Evolutionary conservation across 257 asterid genomes (phyloP).

Genomic region (Solanum pimpinellifolium): DNA sequence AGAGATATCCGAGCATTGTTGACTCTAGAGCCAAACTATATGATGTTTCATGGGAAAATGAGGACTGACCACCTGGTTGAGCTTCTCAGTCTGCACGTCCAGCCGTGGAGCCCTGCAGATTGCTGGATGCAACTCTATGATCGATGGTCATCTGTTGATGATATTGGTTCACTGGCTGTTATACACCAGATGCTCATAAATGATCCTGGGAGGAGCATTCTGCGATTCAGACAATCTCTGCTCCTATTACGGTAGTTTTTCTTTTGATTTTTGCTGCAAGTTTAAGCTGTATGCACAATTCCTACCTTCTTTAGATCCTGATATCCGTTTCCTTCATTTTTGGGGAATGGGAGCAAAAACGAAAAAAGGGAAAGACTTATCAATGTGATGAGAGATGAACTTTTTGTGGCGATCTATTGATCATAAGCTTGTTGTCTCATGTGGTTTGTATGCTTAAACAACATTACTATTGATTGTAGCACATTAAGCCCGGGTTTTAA

Average conservation of each 20-base stretch:
- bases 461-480: neutral
- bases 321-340: neutral
- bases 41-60: conserved; percentile 35
- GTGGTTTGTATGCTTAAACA: neutral
- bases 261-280: neutral
- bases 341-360: neutral
- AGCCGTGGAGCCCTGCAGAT: conserved; percentile 43
- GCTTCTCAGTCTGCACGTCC: conserved; percentile 19
- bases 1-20: conserved; percentile 35
- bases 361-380: neutral
- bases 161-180: conserved; percentile 38
- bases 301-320: neutral
- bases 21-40: conserved; percentile 32
- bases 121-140: conserved; percentile 47
- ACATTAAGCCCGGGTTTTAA: neutral
- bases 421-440: neutral
- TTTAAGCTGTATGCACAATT: neutral
- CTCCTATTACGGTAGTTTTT: conserved; percentile 31
- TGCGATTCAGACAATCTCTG: conserved; percentile 36
- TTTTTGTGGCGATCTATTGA: neutral
- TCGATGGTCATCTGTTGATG: conserved; percentile 46
- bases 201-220: conserved; percentile 31
- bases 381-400: neutral
- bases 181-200: conserved; percentile 34
- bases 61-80: conserved; percentile 38